Evolutionary conservation across 1,139 yeast species (phyloP).

Genomic region (Suhomyces bolitotheri): DNA sequence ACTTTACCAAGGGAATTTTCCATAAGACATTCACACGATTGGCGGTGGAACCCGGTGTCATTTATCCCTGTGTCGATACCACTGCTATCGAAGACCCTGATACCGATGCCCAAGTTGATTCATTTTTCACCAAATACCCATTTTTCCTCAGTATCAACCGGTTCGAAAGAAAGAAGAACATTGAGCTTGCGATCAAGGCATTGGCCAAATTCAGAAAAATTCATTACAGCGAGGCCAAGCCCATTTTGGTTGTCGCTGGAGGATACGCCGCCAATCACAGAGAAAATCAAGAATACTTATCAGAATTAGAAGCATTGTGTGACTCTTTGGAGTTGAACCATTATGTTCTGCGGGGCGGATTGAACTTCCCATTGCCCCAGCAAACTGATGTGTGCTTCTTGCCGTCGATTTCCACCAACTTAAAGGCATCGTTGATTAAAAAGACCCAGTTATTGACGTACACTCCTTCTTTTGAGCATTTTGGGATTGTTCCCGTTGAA

Average conservation of each 20-base stretch:
- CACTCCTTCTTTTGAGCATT: conserved; percentile 92
- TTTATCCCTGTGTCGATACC: conserved; percentile 84
- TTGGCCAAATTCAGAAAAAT: conserved; percentile 44
- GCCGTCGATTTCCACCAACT: conserved; percentile 70
- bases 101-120: conserved; percentile 31
- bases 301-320: conserved; percentile 57
- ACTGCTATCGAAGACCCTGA: conserved; percentile 21
- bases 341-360: conserved; percentile 51
- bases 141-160: conserved; percentile 79
- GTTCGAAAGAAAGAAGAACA: conserved; percentile 82
- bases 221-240: conserved; percentile 19
- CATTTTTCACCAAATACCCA: conserved; percentile 34
- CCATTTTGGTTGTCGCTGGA: conserved; percentile 75
- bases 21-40: conserved; percentile 59
- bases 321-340: conserved; percentile 45
- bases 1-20: conserved; percentile 75
- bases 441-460: conserved; percentile 66
- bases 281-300: conserved; percentile 75
- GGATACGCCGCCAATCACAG: conserved; percentile 79
- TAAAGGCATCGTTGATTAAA: conserved; percentile 65
- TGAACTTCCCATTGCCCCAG: conserved; percentile 33
- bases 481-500: conserved; percentile 96
- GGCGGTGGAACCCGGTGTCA: conserved; percentile 58
- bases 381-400: conserved; percentile 64
- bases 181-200: conserved; percentile 72